Conservation (phyloP, 257 asterid genomes). For the Ballota nigra region DNA sequence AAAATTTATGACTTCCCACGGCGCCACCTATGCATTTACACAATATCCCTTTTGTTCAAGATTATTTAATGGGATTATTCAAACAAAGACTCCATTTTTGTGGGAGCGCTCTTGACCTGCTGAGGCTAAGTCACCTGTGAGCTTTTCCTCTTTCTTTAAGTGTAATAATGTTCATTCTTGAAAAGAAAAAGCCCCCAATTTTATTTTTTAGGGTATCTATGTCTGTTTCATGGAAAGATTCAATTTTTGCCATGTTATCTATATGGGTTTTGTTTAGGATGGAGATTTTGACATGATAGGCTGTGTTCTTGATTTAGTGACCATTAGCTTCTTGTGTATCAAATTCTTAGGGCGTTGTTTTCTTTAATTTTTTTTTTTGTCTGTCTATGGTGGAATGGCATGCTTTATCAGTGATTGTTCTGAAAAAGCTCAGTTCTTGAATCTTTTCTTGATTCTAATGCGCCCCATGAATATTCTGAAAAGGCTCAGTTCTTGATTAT, state of each 20-base stretch:
- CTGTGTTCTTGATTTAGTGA: background rate
- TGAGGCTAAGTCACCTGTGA: constrained; percentile 21
- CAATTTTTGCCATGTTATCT: background rate
- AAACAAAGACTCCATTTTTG: background rate
- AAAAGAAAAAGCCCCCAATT: background rate
- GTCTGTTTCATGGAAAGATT: constrained; percentile 10
- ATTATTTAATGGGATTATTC: constrained; percentile 2
- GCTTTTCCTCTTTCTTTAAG: constrained; percentile 17
- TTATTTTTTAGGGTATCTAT: background rate
- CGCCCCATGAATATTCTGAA: too few relatives aligned
- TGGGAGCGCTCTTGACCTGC: constrained; percentile 14
- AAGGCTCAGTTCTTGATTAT: too few relatives aligned
- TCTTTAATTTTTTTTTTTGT: background rate
- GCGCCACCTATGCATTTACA: constrained; percentile 27
- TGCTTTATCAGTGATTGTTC: background rate
- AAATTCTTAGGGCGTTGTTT: background rate
- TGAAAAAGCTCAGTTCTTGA: background rate
- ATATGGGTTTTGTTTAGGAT: constrained; percentile 3
- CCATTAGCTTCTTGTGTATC: background rate
- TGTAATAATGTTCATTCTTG: background rate
- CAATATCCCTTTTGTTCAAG: constrained; percentile 24
- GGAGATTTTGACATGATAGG: background rate
- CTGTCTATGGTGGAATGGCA: background rate
- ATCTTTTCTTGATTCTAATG: background rate
- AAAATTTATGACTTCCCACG: constrained; percentile 27